A percentile compares a stretch with the other conserved stretches of the same genome.
phyloP scores from a whole-genome alignment of 2,329 filamentous ascomycete genomes.

The Fusarium scirpi region DNA sequence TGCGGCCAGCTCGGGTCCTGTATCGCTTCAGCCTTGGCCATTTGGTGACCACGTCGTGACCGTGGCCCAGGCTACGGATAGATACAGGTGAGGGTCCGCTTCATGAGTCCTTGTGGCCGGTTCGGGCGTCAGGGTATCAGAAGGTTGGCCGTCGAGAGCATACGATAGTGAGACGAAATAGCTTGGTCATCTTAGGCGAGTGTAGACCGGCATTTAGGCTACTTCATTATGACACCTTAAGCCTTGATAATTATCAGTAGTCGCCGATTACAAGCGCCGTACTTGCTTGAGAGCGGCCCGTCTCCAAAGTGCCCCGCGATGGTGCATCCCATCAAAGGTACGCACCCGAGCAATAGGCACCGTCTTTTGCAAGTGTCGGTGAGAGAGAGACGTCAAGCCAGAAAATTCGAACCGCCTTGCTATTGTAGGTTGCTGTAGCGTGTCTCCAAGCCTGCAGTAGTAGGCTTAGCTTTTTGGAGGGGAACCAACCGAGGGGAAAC shows the following conservation, averaged over 20 bases:
- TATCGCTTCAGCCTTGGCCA: conserved; percentile 37
- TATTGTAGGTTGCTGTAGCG: conserved; percentile 33
- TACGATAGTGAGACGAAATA: not conserved
- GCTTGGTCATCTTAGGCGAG: not conserved
- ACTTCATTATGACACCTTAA: not conserved
- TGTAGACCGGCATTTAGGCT: not conserved
- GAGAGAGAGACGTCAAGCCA: conserved; percentile 27
- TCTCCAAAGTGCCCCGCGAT: conserved; percentile 39
- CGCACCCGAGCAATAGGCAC: conserved; percentile 42
- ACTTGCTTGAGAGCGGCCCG: conserved; percentile 30
- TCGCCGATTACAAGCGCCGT: conserved; percentile 19
- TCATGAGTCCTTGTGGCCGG: conserved; percentile 12
- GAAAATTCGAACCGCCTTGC: conserved; percentile 23
- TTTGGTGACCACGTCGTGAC: conserved; percentile 44
- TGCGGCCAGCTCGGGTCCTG: conserved; percentile 34
- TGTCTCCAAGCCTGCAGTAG: conserved; percentile 33
- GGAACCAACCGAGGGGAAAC: conserved; percentile 39
- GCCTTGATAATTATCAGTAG: not conserved
- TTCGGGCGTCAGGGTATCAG: conserved; percentile 1
- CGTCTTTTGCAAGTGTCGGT: conserved; percentile 46
- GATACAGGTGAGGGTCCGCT: conserved; percentile 29
- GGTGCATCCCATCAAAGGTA: conserved; percentile 32
- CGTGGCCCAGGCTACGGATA: conserved; percentile 16
- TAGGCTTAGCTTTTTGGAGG: conserved; percentile 28
- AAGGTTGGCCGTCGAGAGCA: not conserved